Conservation (phyloP, 164 flowering plant species). For the Brasenia schreberi region DNA sequence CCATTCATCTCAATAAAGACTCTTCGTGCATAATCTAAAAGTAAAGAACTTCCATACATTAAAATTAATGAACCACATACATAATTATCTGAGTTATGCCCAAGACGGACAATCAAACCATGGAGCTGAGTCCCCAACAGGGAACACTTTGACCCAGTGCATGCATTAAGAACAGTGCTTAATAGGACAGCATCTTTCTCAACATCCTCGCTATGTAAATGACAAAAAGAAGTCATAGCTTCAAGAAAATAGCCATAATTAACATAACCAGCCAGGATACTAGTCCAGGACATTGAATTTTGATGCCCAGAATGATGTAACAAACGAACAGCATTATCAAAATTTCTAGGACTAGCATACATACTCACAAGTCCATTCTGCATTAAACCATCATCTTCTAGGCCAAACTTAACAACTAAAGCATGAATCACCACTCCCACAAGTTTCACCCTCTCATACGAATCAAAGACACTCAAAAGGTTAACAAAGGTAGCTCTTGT, state of each 20-base stretch:
- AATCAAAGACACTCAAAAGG: conserved; percentile 2
- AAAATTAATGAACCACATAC: conserved; percentile 9
- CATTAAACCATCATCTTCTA: conserved; percentile 6
- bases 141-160: conserved; percentile 5
- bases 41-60: conserved; percentile 12
- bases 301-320: conserved; percentile 2
- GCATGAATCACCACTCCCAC: conserved; percentile 6
- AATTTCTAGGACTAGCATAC: conserved; percentile 5
- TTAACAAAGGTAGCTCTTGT: conserved; percentile 10
- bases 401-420: conserved; percentile 7
- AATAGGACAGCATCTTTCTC: conserved; percentile 2
- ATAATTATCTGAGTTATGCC: conserved; percentile 3
- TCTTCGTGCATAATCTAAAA: conserved; percentile 1
- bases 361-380: conserved; percentile 13
- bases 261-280: conserved; percentile 7
- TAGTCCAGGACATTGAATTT: conserved; percentile 11
- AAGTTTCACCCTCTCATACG: too few relatives aligned
- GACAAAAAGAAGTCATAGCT: conserved; percentile 6
- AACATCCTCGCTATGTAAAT: conserved; percentile 3
- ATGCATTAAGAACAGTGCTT: conserved; percentile 6
- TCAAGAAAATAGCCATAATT: conserved; percentile 5
- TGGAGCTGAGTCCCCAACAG: conserved; percentile 11
- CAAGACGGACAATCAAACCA: conserved; percentile 3
- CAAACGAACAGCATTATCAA: conserved; percentile 7
- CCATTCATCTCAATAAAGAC: background rate